phyloP scores from a whole-genome alignment of 2,329 filamentous ascomycete species.

The Truncatella angustata region DNA sequence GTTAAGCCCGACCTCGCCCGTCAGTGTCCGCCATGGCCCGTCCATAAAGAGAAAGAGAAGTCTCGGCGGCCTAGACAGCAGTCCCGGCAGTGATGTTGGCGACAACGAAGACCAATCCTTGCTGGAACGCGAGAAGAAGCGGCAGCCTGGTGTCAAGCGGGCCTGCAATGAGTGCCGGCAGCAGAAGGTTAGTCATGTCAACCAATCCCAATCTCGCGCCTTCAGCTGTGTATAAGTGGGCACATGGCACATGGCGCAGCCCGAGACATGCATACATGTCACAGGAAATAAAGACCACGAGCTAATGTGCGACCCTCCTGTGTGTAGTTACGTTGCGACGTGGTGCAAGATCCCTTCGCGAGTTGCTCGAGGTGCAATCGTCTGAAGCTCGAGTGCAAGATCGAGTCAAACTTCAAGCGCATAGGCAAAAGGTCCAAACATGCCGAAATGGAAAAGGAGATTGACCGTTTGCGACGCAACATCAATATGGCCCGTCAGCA shows the following conservation, averaged over 20 bases:
- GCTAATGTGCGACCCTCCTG: no score
- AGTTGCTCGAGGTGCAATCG: slow-evolving; percentile 76
- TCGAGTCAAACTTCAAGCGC: slow-evolving; percentile 85
- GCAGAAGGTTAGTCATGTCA: slow-evolving; percentile 74
- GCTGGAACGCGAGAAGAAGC: slow-evolving; percentile 56
- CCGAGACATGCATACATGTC: slow-evolving; percentile 9
- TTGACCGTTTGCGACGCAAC: slow-evolving; percentile 64
- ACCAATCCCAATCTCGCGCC: neutral
- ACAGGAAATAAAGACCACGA: slow-evolving; percentile 15
- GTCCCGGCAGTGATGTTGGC: slow-evolving; percentile 51
- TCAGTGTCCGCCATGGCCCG: slow-evolving; percentile 48
- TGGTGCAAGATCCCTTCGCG: slow-evolving; percentile 76
- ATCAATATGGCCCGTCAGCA: slow-evolving; percentile 59
- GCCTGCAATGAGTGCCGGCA: slow-evolving; percentile 84
- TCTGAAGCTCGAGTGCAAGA: slow-evolving; percentile 79
- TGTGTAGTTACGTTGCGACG: slow-evolving; percentile 74
- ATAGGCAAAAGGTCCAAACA: slow-evolving; percentile 80
- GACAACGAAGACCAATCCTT: slow-evolving; percentile 57
- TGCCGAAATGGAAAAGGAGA: slow-evolving; percentile 83
- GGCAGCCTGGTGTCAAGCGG: slow-evolving; percentile 70
- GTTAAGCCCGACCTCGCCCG: slow-evolving; percentile 55
- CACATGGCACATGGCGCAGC: neutral
- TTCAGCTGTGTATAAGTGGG: neutral
- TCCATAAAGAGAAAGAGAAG: slow-evolving; percentile 61
- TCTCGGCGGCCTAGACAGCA: slow-evolving; percentile 53